Base-by-base conservation (phyloP, 257 asterid species). In the Lycium ferocissimum region DNA sequence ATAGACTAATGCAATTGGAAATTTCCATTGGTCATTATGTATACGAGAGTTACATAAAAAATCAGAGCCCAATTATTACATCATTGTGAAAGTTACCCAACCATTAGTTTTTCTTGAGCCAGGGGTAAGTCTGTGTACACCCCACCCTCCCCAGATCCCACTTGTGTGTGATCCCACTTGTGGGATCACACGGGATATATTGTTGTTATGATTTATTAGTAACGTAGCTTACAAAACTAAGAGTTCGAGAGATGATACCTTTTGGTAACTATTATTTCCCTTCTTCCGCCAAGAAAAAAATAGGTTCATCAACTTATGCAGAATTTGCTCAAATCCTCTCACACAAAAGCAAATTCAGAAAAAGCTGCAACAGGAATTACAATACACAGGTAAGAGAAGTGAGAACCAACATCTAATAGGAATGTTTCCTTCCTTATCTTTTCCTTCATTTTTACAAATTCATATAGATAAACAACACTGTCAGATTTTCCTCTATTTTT, bases 251-350 rank as follows among this genome's bases (percentile, higher is more conserved):
- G 26, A 65, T 7, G 43, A 10, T 65, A 65, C 43, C 72, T 65
- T 65, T 6, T 26, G 72, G 72, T 9, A 65, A 65, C 72, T 26
- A 65, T 15, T 65, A 65, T 65, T 65, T 65, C 72, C n/a, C 43
- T 65, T 65, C 72, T 12, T 65, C 43, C 14, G 18, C 18, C 18
- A 4, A 11, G 33, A 26, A 26, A 26, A 65, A 65, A 26, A 65
- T 65, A 65, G 72, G 11, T 65, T 26, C 72, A 65, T 65, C 72
- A 26, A 26, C 72, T 11, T 65, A 12, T 65, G 72, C 2, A 26
- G 72, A 65, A 65, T 11, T 26, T 65, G 72, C 43, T 65, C 72
- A 65, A 65, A 65, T 26, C 43, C 43, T 65, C 72, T 65, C 72
- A 65, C 2, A 18, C 5, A 13, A 11, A 65, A 26, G 72, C 72